phyloP scores from a whole-genome alignment of 1,284 basidiomycete genomes.

The Thecaphora thlaspeos region DNA sequence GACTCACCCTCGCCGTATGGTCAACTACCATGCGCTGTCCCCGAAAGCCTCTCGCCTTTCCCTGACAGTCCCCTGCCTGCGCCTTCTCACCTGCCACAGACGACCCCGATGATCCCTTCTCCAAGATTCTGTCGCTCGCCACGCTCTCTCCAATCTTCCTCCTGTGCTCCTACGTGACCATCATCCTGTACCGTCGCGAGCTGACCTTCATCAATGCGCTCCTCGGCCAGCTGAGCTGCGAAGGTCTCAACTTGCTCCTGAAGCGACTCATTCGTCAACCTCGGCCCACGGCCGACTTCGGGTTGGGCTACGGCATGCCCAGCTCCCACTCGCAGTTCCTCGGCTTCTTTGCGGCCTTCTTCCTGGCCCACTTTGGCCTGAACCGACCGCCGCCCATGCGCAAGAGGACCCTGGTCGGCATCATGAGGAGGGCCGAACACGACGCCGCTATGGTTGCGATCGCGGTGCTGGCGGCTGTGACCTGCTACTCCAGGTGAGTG shows the following conservation, averaged over 20 bases:
- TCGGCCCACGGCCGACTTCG: slow-evolving; percentile 69
- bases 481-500: slow-evolving; percentile 71
- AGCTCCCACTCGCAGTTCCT: slow-evolving; percentile 85
- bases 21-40: background rate
- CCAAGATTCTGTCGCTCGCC: slow-evolving; percentile 43
- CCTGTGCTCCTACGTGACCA: slow-evolving; percentile 68
- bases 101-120: slow-evolving; percentile 39
- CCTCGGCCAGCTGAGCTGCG: slow-evolving; percentile 73
- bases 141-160: slow-evolving; percentile 54
- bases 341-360: slow-evolving; percentile 78
- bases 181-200: slow-evolving; percentile 75
- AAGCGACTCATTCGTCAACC: slow-evolving; percentile 71
- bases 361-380: slow-evolving; percentile 71
- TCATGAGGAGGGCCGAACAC: slow-evolving; percentile 38
- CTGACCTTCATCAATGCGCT: slow-evolving; percentile 76
- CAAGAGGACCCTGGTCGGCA: slow-evolving; percentile 29
- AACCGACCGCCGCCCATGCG: slow-evolving; percentile 68
- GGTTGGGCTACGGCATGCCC: slow-evolving; percentile 79
- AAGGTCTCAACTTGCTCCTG: slow-evolving; percentile 70
- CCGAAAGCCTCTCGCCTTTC: no score
- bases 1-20: background rate
- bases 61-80: background rate
- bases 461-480: slow-evolving; percentile 64
- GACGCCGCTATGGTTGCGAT: slow-evolving; percentile 63
- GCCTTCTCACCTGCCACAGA: background rate